phyloP scores from a whole-genome alignment of 2,329 filamentous ascomycete species.

The Bipolaris gigantea region DNA sequence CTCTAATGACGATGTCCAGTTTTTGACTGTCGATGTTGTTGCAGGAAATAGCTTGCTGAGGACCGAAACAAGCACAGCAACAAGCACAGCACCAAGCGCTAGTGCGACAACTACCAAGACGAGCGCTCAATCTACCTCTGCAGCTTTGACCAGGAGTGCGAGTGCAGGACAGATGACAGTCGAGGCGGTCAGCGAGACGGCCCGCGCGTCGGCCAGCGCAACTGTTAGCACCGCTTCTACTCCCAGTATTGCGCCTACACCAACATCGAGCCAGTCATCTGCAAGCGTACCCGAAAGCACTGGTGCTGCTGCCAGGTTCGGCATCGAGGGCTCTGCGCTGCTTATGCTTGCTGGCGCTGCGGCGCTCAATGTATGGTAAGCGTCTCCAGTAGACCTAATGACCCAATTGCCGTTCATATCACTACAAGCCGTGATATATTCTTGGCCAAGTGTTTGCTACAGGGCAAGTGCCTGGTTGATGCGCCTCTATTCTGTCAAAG shows the following conservation, averaged over 20 bases:
- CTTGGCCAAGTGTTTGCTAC: background rate
- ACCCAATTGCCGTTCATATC: background rate
- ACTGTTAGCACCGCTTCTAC: background rate
- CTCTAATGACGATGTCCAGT: slow-evolving; percentile 21
- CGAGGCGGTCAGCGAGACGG: background rate
- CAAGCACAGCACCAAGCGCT: slow-evolving; percentile 10
- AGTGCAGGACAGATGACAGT: slow-evolving; percentile 1
- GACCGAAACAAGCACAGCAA: slow-evolving; percentile 2
- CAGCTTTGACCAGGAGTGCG: slow-evolving; percentile 6
- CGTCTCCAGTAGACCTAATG: background rate
- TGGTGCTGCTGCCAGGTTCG: slow-evolving; percentile 25
- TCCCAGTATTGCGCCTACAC: slow-evolving; percentile 6
- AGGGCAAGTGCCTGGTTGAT: background rate
- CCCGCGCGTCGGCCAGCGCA: background rate
- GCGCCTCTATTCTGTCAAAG: background rate
- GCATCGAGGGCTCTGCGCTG: slow-evolving; percentile 22
- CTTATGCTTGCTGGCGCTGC: slow-evolving; percentile 28
- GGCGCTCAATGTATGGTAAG: slow-evolving; percentile 23
- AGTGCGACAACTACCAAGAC: slow-evolving; percentile 11
- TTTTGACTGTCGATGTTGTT: slow-evolving; percentile 28
- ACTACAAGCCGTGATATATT: background rate
- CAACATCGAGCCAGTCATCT: slow-evolving; percentile 8
- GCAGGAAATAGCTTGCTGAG: slow-evolving; percentile 28
- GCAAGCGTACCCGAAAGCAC: slow-evolving; percentile 22
- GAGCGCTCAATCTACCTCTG: slow-evolving; percentile 7